phyloP scores from a whole-genome alignment of 1,139 yeast genomes.

The Chernovozyma sophiae-reginae region DNA sequence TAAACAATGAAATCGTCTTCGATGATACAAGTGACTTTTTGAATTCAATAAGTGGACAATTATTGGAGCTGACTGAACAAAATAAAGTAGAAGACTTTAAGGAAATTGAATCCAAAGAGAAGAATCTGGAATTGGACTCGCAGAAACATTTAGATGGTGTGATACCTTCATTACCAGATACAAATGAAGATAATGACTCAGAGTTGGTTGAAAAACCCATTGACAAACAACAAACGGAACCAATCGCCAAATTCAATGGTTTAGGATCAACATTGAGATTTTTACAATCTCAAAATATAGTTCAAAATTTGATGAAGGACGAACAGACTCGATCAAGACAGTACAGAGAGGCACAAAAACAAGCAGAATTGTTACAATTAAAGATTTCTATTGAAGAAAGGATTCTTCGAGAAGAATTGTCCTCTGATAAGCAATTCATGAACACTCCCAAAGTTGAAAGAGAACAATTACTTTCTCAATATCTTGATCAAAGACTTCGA shows the following conservation, averaged over 20 bases:
- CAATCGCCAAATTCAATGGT: conserved; percentile 36
- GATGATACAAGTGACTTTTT: conserved; percentile 63
- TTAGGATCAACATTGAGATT: conserved; percentile 56
- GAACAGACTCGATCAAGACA: conserved; percentile 14
- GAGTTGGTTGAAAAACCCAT: not conserved
- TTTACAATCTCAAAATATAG: conserved; percentile 43
- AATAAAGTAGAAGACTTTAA: conserved; percentile 1
- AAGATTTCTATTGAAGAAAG: conserved; percentile 37
- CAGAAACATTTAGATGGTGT: not conserved
- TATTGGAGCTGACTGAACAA: conserved; percentile 2
- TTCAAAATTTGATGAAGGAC: conserved; percentile 16
- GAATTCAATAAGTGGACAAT: conserved; percentile 23
- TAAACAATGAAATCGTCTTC: conserved; percentile 38
- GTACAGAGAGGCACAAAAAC: conserved; percentile 26
- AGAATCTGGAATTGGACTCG: not conserved
- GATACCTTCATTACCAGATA: too few relatives aligned
- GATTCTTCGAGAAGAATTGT: conserved; percentile 37
- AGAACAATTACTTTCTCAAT: conserved; percentile 21
- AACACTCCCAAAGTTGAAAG: conserved; percentile 28
- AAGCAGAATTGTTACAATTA: conserved; percentile 31
- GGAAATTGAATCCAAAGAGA: not conserved
- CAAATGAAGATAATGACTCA: not conserved
- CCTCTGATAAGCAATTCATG: conserved; percentile 26
- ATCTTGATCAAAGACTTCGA: conserved; percentile 27
- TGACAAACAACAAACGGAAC: too few relatives aligned